Conservation (phyloP, 345 rosid genomes). For the Cardamine occulta region DNA sequence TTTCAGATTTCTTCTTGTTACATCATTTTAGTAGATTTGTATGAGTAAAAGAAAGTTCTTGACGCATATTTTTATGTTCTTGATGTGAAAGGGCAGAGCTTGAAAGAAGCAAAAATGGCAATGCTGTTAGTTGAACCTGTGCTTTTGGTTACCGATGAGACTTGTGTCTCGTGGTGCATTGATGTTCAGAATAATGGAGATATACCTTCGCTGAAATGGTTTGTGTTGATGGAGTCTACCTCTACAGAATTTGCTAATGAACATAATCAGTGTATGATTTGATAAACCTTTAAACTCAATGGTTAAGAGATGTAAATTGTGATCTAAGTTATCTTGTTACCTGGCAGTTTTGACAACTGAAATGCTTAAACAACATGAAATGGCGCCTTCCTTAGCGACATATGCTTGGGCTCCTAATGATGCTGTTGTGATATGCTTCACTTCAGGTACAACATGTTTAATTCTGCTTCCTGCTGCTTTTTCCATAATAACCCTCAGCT, state of each 20-base stretch:
- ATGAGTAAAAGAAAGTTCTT: not conserved
- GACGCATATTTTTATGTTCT: not conserved
- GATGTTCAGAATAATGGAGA: constrained; percentile 36
- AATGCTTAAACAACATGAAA: constrained; percentile 39
- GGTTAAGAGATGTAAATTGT: not conserved
- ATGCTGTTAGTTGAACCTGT: constrained; percentile 59
- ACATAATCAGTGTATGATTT: constrained; percentile 42
- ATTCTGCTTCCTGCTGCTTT: not conserved
- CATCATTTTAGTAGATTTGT: not conserved
- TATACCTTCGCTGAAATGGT: constrained; percentile 69
- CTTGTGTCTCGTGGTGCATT: constrained; percentile 56
- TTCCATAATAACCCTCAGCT: not conserved
- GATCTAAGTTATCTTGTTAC: constrained; percentile 26
- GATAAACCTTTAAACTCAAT: not conserved
- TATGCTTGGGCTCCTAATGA: constrained; percentile 73
- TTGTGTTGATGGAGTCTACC: constrained; percentile 54
- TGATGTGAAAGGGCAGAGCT: constrained; percentile 52
- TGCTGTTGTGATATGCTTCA: constrained; percentile 80
- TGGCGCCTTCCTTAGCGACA: constrained; percentile 32
- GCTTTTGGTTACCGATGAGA: constrained; percentile 69
- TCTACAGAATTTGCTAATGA: constrained; percentile 34
- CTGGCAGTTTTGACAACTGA: constrained; percentile 55
- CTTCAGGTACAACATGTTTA: constrained; percentile 58
- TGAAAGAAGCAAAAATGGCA: constrained; percentile 69
- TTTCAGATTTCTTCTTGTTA: not conserved